Base-by-base conservation (phyloP, 768 basidiomycete species). In the Calocybe cyanea region DNA sequence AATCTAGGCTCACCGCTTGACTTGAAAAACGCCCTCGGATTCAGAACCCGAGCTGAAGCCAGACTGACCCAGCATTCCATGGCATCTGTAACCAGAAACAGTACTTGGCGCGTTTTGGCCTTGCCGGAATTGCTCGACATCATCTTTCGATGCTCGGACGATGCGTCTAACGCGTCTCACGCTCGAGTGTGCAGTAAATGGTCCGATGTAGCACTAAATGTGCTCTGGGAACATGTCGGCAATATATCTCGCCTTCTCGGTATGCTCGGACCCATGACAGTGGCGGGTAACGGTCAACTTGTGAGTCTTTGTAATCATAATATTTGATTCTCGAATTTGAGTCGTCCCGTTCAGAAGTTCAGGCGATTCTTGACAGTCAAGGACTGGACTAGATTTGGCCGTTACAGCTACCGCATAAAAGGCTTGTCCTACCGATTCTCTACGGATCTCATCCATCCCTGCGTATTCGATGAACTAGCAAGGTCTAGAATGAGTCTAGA, bases 71-170 rank as follows among this genome's bases (percentile, higher is more conserved):
- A n/a, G n/a, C n/a, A n/a, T n/a, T n/a, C n/a, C n/a, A n/a, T n/a
- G n/a, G n/a, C n/a, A n/a, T n/a, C n/a, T n/a, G n/a, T n/a, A n/a
- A n/a, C n/a, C n/a, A 43, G 49, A 14, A 49, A 38, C 14, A 48
- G 52, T 18, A 59, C 64, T 35, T 28, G 5, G 11, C 73, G 73
- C 30, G 74, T 77, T 4, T 57, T 83, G 1, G 63, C 57, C 21
- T 79, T 82, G 15, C 77, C 82, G 0, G 83, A 85, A 57, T 70
- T 85, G 0, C 63, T 83, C 18, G 72, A 78, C 41, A 71, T 78
- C 57, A 64, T 85, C 7, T 77, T 84, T 58, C 61, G 60, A 25
- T 73, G 68, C 48, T 53, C 81, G 18, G 75, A 76, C 49, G 54
- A 54, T 5, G 24, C 47, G 1, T 59, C 70, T 3, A 74, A 78